Evolutionary conservation across 1,284 basidiomycete species (phyloP), one percentile per base, ranked within the genome.

Genomic region (Leccinum fallax): DNA sequence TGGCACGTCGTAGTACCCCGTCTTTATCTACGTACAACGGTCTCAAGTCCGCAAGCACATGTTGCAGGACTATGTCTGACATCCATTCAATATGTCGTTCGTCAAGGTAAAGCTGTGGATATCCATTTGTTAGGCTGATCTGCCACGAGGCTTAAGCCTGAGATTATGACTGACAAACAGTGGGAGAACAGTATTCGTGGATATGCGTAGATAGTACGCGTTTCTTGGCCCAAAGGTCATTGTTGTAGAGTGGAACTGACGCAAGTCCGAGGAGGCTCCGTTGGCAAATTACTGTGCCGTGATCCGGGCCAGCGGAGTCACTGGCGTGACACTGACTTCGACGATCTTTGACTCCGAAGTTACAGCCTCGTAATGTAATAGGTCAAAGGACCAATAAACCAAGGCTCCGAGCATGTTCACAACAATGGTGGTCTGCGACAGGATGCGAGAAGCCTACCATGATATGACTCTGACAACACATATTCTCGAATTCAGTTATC

Each of bases 51-150:
- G 83, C 81, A 2, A 93, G 79, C 26, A 93, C 87, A 68, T 85
- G 83, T 68, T 92, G 90, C 13, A 93, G 76, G 49, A 87, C 78
- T 28, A 77, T 67, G 64, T 93, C 90, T 6, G 88, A 85, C 90
- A 93, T 93, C 91, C 91, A 93, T 52, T 84, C 80, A 16, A 88
- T 71, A 75, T 93, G 91, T n/a, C 83, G 81, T 65, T 89, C 88
- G 69, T 93, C 90, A 15, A 93, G 81, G 72, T 92, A 93, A 13
- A 93, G 73, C 90, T 48, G 21, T 91, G 49, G 55, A 36, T 46
- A 36, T 46, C 49, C 34, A 46, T 53, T 60, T 36, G 49, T 62
- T 54, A 58, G 61, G 40, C 40, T 34, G 60, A 38, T 28, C 15
- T 38, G 36, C 30, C 10, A 32, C 52, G 34, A 56, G 43, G 60